Conservation (phyloP, 495 filamentous ascomycete species). For the Lineolata rhizophorae region DNA sequence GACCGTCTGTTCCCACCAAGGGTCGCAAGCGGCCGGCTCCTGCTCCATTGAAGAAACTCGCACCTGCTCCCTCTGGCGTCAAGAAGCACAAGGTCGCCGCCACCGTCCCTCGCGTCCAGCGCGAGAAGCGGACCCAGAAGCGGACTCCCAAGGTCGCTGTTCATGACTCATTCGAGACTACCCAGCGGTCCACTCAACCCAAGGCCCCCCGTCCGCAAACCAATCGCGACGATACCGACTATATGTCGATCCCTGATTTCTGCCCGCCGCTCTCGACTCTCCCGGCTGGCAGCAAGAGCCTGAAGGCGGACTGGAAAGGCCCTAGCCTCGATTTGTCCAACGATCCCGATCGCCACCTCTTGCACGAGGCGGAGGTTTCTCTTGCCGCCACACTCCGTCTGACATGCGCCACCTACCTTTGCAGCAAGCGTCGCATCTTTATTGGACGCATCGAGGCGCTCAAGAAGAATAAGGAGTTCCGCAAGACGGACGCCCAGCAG, state of each 20-base stretch:
- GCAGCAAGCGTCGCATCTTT: constrained; percentile 90
- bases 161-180: constrained; percentile 10
- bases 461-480: constrained; percentile 59
- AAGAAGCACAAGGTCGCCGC: constrained; percentile 8
- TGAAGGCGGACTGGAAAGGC: constrained; percentile 81
- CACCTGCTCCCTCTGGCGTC: constrained; percentile 7
- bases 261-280: constrained; percentile 53
- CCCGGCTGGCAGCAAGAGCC: constrained; percentile 35
- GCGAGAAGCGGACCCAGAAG: no score
- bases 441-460: constrained; percentile 47
- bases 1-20: constrained; percentile 5
- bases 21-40: constrained; percentile 1
- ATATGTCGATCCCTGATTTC: constrained; percentile 51
- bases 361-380: constrained; percentile 58
- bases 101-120: constrained; percentile 7
- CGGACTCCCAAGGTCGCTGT: constrained; percentile 9
- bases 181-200: constrained; percentile 9
- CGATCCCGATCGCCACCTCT: constrained; percentile 54
- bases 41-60: constrained; percentile 7
- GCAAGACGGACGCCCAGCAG: constrained; percentile 94
- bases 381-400: constrained; percentile 67
- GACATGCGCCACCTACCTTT: constrained; percentile 77
- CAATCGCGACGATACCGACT: constrained; percentile 74
- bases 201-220: constrained; percentile 14
- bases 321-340: constrained; percentile 54